Evolutionary conservation across 148 eudicot genomes (phyloP).

Genomic region (Spergularia bocconei): DNA sequence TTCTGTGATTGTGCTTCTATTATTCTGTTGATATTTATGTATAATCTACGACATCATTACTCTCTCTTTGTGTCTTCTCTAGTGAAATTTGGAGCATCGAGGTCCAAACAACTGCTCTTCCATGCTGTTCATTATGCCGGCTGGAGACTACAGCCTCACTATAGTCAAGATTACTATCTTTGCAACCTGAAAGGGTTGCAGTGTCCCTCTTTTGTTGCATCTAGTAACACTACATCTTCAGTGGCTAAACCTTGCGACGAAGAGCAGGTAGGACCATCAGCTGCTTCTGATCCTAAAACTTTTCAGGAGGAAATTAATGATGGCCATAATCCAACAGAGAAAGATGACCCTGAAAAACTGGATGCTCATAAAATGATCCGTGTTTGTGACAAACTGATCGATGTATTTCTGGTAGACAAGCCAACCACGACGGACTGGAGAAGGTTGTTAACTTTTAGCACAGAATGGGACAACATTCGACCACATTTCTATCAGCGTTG

Average conservation of each 20-base stretch:
- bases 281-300: constrained; percentile 25
- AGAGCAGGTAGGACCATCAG: constrained; percentile 27
- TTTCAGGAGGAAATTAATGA: constrained; percentile 20
- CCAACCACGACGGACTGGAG: constrained; percentile 91
- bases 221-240: constrained; percentile 34
- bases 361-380: constrained; percentile 54
- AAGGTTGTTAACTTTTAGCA: constrained; percentile 70
- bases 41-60: neutral
- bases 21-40: neutral
- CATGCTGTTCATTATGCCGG: neutral
- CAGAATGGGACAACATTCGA: constrained; percentile 65
- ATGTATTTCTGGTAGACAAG: constrained; percentile 82
- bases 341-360: constrained; percentile 32
- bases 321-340: constrained; percentile 21
- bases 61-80: neutral
- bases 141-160: constrained; percentile 14
- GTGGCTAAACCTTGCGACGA: constrained; percentile 30
- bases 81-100: neutral
- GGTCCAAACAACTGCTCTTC: neutral
- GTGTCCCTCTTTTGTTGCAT: constrained; percentile 31
- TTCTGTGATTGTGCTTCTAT: neutral
- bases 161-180: constrained; percentile 34
- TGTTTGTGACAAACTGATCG: constrained; percentile 81
- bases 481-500: constrained; percentile 74
- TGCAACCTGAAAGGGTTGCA: constrained; percentile 28